A percentile compares a stretch with the other conserved stretches of the same genome.
These are phyloP conservation scores for Kwoniella dendrophila DNA, from an alignment of 768 basidiomycete species.

Conservation along the genomic window DNA sequence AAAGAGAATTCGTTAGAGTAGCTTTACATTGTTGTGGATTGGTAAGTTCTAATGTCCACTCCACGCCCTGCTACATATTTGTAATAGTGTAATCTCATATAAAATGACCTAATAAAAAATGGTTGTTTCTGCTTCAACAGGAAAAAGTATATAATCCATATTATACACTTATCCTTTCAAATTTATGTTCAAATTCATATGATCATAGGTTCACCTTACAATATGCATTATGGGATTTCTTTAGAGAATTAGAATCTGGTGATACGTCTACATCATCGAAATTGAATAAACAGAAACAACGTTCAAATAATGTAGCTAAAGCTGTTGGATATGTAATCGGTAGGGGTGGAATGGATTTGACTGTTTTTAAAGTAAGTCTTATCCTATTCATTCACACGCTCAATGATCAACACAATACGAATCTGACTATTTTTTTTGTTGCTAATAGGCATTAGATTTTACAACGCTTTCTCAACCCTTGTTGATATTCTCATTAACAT, in stretches of 20 bases:
- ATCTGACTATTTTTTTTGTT: conserved; percentile 4
- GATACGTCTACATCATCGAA: conserved; percentile 68
- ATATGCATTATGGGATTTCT: conserved; percentile 94
- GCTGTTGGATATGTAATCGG: conserved; percentile 93
- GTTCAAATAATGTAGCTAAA: conserved; percentile 73
- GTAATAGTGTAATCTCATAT: no score
- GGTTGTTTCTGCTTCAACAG: conserved; percentile 56
- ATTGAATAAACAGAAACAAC: conserved; percentile 60
- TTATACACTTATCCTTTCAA: conserved; percentile 84
- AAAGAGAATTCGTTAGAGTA: conserved; percentile 92
- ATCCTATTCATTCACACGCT: not conserved
- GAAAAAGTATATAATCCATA: conserved; percentile 94
- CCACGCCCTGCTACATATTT: not conserved
- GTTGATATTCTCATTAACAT: conserved; percentile 67
- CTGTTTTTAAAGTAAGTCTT: conserved; percentile 74
- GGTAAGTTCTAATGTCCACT: conserved; percentile 36
- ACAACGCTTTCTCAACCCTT: conserved; percentile 69
- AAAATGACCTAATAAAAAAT: not conserved
- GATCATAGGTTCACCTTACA: conserved; percentile 89
- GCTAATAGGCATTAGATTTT: conserved; percentile 92
- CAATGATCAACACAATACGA: not conserved
- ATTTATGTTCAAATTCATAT: conserved; percentile 76
- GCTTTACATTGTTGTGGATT: conserved; percentile 76
- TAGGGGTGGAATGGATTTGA: conserved; percentile 73
- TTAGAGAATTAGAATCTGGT: conserved; percentile 78